Base-by-base conservation (phyloP, 352 stramenopile genomes). In the Globisporangium nunn region DNA sequence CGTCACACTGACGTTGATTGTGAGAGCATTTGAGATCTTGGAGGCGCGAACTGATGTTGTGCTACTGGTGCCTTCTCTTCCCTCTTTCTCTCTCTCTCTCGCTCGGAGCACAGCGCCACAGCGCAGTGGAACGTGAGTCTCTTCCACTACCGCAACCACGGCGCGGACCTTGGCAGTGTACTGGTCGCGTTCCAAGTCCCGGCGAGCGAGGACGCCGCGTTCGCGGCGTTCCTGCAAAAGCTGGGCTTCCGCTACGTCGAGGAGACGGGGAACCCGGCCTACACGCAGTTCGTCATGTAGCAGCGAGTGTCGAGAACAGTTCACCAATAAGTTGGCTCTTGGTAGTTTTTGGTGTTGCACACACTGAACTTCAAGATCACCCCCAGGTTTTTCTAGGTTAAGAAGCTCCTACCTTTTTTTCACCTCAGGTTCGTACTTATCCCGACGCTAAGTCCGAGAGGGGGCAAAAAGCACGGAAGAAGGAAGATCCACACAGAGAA, bases 91-190 rank as follows among this genome's bases (percentile, higher is more conserved):
- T 23, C 23, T 23, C 23, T 23, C 23, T n/a, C n/a, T n/a, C 23
- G 23, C 23, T 23, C 23, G 23, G 23, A 23, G 31, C 17, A 17
- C 39, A 64, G 47, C 53, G 33, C 45, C 31, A 63, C 30, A 28
- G 74, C 70, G n/a, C 78, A 78, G 37, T 99, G 92, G 92, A 99
- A 99, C 70, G 86, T 99, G 49, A 98, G 90, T 62, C 80, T 99
- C 10, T 99, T 99, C 71, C 97, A 99, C 72, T 99, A 99, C 65
- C 81, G 97, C 58, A 99, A 99, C 71, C 96, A 99, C 65, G 97
- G 96, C 54, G 95, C 96, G 66, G 96, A 99, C 64, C 98, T 99
- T 69, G 97, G 97, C 39, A 84, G 96, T 46, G 96, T 99, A 30
- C 73, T 99, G 7, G 96, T 99, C 0, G 97, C 92, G 4, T 95